Percentiles rank a stretch among this genome's conserved stretches.
These are phyloP conservation scores for Agapanthus africanus DNA, from an alignment of 106 monocot species.

Conservation along the genomic window DNA sequence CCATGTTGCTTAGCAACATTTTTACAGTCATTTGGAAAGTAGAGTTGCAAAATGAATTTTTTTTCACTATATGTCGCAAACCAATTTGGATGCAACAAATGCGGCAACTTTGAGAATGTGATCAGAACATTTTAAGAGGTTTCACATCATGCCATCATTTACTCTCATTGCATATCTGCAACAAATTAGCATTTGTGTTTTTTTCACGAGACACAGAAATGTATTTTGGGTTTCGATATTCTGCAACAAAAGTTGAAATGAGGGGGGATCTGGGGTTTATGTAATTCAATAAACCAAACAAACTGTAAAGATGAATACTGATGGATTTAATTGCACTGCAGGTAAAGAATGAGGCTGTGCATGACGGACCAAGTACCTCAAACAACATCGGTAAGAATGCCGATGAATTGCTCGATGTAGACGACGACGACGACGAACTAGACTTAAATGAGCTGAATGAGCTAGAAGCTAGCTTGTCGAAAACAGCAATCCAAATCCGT, in stretches of 20 bases:
- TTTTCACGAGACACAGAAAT: too few relatives aligned
- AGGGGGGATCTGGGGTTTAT: not conserved
- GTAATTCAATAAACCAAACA: not conserved
- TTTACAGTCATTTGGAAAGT: too few relatives aligned
- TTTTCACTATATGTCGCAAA: too few relatives aligned
- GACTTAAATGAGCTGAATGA: slow-evolving; percentile 91
- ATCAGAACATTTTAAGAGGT: too few relatives aligned
- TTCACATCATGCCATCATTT: too few relatives aligned
- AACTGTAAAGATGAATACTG: not conserved
- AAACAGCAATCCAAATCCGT: slow-evolving; percentile 54
- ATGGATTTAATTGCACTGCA: slow-evolving; percentile 7
- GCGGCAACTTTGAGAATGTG: too few relatives aligned
- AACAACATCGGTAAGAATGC: slow-evolving; percentile 23
- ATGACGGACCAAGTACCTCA: slow-evolving; percentile 49
- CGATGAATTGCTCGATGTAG: slow-evolving; percentile 41
- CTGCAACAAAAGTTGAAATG: not conserved
- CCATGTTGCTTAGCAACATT: too few relatives aligned
- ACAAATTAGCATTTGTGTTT: too few relatives aligned
- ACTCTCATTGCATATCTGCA: too few relatives aligned
- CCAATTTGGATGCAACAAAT: too few relatives aligned
- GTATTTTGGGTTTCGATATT: too few relatives aligned
- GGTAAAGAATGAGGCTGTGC: slow-evolving; percentile 26
- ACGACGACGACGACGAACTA: slow-evolving; percentile 68
- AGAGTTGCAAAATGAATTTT: too few relatives aligned
- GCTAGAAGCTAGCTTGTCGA: slow-evolving; percentile 81